Percentiles rank a stretch among this genome's conserved stretches.
Evolutionary conservation across 768 basidiomycete genomes (phyloP).

Genomic region (Phaffia australis): DNA sequence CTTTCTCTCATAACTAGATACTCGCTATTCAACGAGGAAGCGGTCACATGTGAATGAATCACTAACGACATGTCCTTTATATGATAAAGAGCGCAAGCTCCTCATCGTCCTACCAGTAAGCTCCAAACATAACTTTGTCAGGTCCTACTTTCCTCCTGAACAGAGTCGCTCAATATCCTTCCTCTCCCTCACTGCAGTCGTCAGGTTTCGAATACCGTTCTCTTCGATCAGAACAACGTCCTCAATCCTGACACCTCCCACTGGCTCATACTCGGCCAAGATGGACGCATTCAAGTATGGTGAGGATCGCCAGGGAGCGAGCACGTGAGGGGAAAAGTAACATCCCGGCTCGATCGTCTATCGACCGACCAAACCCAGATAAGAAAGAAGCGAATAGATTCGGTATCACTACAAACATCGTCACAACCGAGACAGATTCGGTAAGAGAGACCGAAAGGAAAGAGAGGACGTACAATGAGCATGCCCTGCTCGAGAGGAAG

Average conservation of each 20-base stretch:
- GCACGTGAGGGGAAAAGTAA: slow-evolving; percentile 70
- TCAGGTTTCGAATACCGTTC: slow-evolving; percentile 69
- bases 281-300: slow-evolving; percentile 59
- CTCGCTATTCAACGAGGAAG: no score
- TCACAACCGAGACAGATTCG: background rate
- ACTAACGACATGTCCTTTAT: no score
- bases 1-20: no score
- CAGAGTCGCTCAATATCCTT: slow-evolving; percentile 74
- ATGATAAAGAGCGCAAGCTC: no score
- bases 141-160: slow-evolving; percentile 44
- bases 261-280: slow-evolving; percentile 58
- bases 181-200: slow-evolving; percentile 69
- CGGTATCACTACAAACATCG: slow-evolving; percentile 9
- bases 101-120: no score
- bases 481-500: slow-evolving; percentile 63
- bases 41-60: no score
- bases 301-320: slow-evolving; percentile 55
- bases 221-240: slow-evolving; percentile 73
- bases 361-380: background rate
- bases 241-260: slow-evolving; percentile 89
- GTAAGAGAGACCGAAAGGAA: background rate
- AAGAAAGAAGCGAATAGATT: background rate
- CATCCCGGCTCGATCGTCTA: slow-evolving; percentile 80
- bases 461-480: slow-evolving; percentile 63
- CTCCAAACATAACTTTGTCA: background rate